Base-by-base conservation (phyloP, 768 basidiomycete species). In the Sarcodon aspratus region DNA sequence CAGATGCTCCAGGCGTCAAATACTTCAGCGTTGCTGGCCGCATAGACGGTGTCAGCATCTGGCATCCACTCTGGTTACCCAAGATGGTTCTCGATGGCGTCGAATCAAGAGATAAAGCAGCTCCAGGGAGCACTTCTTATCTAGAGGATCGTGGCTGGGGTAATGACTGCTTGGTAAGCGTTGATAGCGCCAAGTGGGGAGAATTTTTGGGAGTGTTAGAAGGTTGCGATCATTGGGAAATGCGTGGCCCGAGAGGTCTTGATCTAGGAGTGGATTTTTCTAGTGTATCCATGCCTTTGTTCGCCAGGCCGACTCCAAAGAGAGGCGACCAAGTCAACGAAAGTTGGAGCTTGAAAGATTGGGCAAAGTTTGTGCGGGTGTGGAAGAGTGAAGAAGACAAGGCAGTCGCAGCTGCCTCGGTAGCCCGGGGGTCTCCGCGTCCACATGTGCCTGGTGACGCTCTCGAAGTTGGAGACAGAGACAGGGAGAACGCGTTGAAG, bases 41-140 rank as follows among this genome's bases (percentile, higher is more conserved):
- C n/a, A 69, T 79, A 48, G 66, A 71, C 13, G 64, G 69, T 42
- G 72, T 85, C 54, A 79, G 63, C 63, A 72, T 94, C 33, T 90
- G 85, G 82, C 96, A 98, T 62, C 96, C 96, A 0, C 80, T 99
- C 47, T 99, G 95, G 92, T 73, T 97, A 35, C 91, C 95, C 0
- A 96, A 98, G 67, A 75, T 94, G 67, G 84, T 99, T 32, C 69
- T 97, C 35, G 95, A 99, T 59, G 85, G 87, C 1, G 75, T 79
- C 17, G 92, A 93, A 57, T 75, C 77, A 52, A 72, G 69, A 48
- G 72, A 78, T 57, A 64, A 80, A 59, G 64, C 72, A 17, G 66
- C 62, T 15, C 65, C 67, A 12, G 58, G 63, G 11, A 54, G 56
- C 3, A 53, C 52, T 3, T 70, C 73, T 0, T 79, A 78, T 74